Evolutionary conservation across 1,284 basidiomycete genomes (phyloP).

Genomic region (Fistulina hepatica): DNA sequence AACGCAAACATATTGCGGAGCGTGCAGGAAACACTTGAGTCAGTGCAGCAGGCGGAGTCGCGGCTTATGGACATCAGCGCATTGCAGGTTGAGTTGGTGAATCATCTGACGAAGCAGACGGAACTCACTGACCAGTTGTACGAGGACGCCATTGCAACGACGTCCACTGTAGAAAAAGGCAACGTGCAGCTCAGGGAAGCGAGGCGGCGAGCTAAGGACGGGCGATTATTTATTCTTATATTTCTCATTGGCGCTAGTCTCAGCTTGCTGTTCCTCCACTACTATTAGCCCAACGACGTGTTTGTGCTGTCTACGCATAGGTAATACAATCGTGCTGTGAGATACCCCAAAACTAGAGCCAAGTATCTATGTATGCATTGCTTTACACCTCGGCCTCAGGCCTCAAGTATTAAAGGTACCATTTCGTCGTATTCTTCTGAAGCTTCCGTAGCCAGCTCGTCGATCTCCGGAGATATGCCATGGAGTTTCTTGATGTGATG

Average conservation of each 20-base stretch:
- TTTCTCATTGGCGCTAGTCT: slow-evolving; percentile 83
- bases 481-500: slow-evolving; percentile 47
- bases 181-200: slow-evolving; percentile 82
- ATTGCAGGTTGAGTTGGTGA: slow-evolving; percentile 79
- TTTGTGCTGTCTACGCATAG: slow-evolving; percentile 14
- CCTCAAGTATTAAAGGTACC: no score
- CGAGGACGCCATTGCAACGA: slow-evolving; percentile 80
- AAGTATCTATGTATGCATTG: no score
- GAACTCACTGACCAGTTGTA: slow-evolving; percentile 83
- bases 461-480: slow-evolving; percentile 37
- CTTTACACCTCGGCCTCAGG: no score
- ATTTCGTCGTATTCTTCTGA: slow-evolving; percentile 55
- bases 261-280: slow-evolving; percentile 79
- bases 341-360: no score
- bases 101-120: slow-evolving; percentile 79
- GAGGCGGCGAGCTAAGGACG: slow-evolving; percentile 68
- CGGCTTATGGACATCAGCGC: slow-evolving; percentile 83
- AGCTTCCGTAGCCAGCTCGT: slow-evolving; percentile 48
- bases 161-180: slow-evolving; percentile 75
- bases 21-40: slow-evolving; percentile 74
- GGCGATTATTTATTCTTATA: slow-evolving; percentile 72
- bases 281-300: no score
- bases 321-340: no score
- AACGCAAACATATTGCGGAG: slow-evolving; percentile 75
- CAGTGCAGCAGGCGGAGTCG: slow-evolving; percentile 82